Base-by-base conservation (phyloP, 805 yeast genomes). In the Metschnikowia chrysomelidarum region DNA sequence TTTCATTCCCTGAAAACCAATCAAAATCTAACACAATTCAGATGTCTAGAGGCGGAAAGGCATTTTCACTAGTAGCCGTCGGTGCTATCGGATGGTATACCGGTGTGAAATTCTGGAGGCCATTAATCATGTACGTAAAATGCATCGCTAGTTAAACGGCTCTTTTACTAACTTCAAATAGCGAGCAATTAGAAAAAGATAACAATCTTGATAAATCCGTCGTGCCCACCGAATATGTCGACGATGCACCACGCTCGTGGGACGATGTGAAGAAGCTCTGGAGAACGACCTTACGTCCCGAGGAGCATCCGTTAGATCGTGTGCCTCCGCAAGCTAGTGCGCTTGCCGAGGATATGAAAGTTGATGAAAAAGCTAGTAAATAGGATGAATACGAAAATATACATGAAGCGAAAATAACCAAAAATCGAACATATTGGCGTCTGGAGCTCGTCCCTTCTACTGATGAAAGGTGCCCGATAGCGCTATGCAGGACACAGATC, bases 51-150 rank as follows among this genome's bases (percentile, higher is more conserved):
- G 59, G 54, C 27, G 54, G 46, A 8, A 55, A 49, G 35, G 56
- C 56, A 6, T 41, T 56, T 16, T 46, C 59, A 5, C 30, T 53
- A 6, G 43, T 55, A 23, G 47, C 49, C 13, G 53, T 50, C 4
- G 50, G 53, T n/a, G 59, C 49, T 18, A 34, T 63, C 21, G 59
- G 69, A 36, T 65, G 69, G 68, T 67, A 67, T 38, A 56, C 68
- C 13, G 86, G 85, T 3, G 59, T 76, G 37, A 76, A 72, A 52
- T 84, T 84, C 59, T 84, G 86, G 66, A 80, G 80, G 47, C 94
- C 94, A 2, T 56, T 84, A 12, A 73, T 84, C 3, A 71, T 83
- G 80, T 75, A 65, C 51, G 81, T 73, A 31, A 16, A 13, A 12
- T 9, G n/a, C n/a, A n/a, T n/a, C n/a, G n/a, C n/a, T n/a, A n/a